Evolutionary conservation across 2,329 filamentous ascomycete species (phyloP).

Genomic region (Aspergillus latus): DNA sequence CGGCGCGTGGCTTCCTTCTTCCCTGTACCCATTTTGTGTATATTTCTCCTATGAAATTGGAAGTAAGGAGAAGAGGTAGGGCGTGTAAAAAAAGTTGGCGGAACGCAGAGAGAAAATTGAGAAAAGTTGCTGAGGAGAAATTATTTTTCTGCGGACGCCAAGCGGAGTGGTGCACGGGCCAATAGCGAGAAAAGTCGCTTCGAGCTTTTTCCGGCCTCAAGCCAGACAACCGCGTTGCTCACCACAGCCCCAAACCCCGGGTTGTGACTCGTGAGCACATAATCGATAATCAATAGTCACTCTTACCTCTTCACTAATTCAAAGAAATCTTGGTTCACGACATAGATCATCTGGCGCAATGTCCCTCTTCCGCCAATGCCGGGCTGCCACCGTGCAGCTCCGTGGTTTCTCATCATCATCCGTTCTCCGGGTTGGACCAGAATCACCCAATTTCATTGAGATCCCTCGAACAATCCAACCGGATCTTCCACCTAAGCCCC

Average conservation of each 20-base stretch:
- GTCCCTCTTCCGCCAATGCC: conserved; percentile 37
- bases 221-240: conserved; percentile 22
- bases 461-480: conserved; percentile 76
- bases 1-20: conserved; percentile 89
- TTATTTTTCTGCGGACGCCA: conserved; percentile 38
- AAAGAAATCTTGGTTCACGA: background rate
- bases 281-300: background rate
- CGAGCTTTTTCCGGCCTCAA: conserved; percentile 30
- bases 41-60: conserved; percentile 20
- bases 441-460: conserved; percentile 85
- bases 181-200: conserved; percentile 39
- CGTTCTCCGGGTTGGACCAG: conserved; percentile 55
- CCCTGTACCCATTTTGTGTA: conserved; percentile 70
- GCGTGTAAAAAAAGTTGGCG: conserved; percentile 30
- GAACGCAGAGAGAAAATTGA: conserved; percentile 32
- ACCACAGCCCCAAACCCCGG: conserved; percentile 18
- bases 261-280: conserved; percentile 1
- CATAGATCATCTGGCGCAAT: conserved; percentile 25
- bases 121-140: conserved; percentile 29
- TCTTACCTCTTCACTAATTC: too few species aligned
- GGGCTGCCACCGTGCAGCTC: conserved; percentile 38
- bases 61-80: conserved; percentile 27
- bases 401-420: conserved; percentile 42
- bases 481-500: conserved; percentile 49
- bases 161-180: conserved; percentile 39